Evolutionary conservation across 257 asterid genomes (phyloP).

Genomic region (Salvia rosmarinus): DNA sequence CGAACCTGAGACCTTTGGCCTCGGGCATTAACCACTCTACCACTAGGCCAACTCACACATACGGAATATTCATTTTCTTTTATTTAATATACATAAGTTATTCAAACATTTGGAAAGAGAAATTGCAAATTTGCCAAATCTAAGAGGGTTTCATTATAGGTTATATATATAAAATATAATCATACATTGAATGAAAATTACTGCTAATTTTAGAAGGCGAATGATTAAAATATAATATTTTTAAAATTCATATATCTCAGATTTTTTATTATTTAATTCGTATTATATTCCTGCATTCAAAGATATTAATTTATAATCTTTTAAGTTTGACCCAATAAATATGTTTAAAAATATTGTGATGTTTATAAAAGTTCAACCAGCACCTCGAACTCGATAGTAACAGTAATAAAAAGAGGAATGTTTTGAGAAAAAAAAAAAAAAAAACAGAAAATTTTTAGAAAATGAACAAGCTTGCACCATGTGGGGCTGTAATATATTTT

Average conservation of each 20-base stretch:
- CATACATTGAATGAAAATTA: neutral
- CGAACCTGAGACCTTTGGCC: no score
- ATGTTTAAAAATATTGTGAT: no score
- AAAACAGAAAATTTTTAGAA: neutral
- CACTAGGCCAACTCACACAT: no score
- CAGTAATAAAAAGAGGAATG: neutral
- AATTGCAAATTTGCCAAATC: neutral
- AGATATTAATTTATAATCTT: no score
- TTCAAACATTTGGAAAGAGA: neutral
- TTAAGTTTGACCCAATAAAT: no score
- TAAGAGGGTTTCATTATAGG: neutral
- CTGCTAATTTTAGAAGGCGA: neutral
- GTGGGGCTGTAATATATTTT: neutral
- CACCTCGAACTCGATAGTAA: no score
- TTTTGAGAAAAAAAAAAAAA: neutral
- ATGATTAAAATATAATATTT: neutral
- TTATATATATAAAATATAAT: neutral
- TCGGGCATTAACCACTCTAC: no score
- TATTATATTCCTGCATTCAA: no score
- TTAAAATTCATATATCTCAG: no score
- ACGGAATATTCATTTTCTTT: no score
- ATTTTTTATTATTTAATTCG: no score
- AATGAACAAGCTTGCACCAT: slow-evolving; percentile 7
- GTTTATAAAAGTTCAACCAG: no score
- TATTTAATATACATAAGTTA: neutral